phyloP scores from a whole-genome alignment of 169 alveolate species.

The Pseudocohnilembus persalinus region DNA sequence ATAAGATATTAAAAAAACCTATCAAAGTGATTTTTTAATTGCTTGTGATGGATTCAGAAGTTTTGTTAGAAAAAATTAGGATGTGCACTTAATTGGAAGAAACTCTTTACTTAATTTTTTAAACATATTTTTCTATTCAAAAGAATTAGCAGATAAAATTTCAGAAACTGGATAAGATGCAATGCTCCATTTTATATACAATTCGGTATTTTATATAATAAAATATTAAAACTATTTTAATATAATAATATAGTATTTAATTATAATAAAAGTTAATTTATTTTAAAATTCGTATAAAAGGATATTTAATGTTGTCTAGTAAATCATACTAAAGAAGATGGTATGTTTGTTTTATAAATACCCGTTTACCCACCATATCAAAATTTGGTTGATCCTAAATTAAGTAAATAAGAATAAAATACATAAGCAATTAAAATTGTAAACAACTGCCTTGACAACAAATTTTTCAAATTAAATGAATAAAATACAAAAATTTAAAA shows the following conservation, averaged over 20 bases:
- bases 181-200: constrained; percentile 26
- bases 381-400: not conserved
- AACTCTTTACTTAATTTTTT: constrained; percentile 1
- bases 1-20: not conserved
- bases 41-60: constrained; percentile 21
- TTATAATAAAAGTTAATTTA: too few relatives aligned
- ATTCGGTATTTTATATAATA: not conserved
- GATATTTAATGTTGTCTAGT: constrained; percentile 7
- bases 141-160: not conserved
- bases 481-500: constrained; percentile 4
- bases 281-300: too few relatives aligned
- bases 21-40: constrained; percentile 16
- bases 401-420: not conserved
- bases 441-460: not conserved
- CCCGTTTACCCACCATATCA: constrained; percentile 25
- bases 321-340: constrained; percentile 23
- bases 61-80: constrained; percentile 9
- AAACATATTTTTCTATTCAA: constrained; percentile 25
- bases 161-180: constrained; percentile 12
- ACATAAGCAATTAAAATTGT: constrained; percentile 5
- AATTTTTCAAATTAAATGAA: not conserved
- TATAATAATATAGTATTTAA: too few relatives aligned
- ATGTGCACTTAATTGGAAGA: constrained; percentile 4
- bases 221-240: too few relatives aligned
- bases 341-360: constrained; percentile 21